Evolutionary conservation across 2,329 filamentous ascomycete genomes (phyloP), one percentile per base, ranked within the genome.

Genomic region (Fusarium dimerum): DNA sequence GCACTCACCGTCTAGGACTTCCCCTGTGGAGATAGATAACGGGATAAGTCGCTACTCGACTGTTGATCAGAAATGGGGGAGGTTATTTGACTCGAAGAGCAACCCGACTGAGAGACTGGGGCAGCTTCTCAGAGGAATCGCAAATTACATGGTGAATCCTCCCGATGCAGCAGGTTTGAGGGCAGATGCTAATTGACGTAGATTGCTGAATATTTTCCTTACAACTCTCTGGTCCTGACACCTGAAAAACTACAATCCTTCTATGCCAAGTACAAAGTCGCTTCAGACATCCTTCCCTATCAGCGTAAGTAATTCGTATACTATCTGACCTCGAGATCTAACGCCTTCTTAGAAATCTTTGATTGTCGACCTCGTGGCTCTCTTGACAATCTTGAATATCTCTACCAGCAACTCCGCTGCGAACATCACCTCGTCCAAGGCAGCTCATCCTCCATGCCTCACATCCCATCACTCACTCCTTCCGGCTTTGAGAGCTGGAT

Each of bases 171-270:
- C 20, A 26, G 20, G 20, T 36, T 12, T 36, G 4, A 9, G 32
- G 6, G 6, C 18, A 16, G 5, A 20, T 26, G 45, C 56, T 62
- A 29, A 54, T n/a, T 2, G 6, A 12, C 1, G 1, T 29, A 74
- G 71, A 68, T 71, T 50, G 47, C 61, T 4, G 67, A 70, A 30
- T 71, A 66, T 47, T 60, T 59, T n/a, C 68, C 68, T 5, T 54
- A 48, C 34, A 61, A 66, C 46, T 69, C 66, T 2, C 47, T 93
- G 15, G 88, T 94, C 40, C 79, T 96, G 36, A 83, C 87, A 0
- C 90, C 91, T 0, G 74, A 83, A 6, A 94, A 94, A 72, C 81
- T 96, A 76, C 78, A 83, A 13, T 78, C 80, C 44, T 90, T 92
- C 60, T 95, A 95, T 66, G 77, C 81, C 15, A 81, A 83, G 48